A percentile compares a stretch with the other conserved stretches of the same genome.
phyloP scores from a whole-genome alignment of 331 rosid species.

The Dryas integrifolia region DNA sequence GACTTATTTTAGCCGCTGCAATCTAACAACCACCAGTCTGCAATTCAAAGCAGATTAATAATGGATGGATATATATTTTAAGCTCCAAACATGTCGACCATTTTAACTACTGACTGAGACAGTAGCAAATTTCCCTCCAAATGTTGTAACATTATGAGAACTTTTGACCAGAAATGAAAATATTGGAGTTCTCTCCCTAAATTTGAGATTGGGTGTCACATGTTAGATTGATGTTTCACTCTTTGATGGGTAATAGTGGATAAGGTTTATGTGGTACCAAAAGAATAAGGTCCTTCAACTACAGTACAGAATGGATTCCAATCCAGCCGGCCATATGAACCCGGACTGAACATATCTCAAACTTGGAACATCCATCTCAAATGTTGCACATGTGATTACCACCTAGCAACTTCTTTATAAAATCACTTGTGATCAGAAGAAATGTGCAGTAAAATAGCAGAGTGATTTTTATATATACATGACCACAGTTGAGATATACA shows the following conservation, averaged over 20 bases:
- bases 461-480: slow-evolving; percentile 35
- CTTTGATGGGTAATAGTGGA: not conserved
- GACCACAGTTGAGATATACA: slow-evolving; percentile 38
- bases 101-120: no score
- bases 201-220: not conserved
- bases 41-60: no score
- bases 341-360: not conserved
- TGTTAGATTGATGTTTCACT: not conserved
- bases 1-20: no score
- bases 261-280: not conserved
- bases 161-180: not conserved
- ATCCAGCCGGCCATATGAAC: not conserved
- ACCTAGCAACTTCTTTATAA: not conserved
- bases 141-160: not conserved
- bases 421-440: slow-evolving; percentile 4
- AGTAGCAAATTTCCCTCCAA: no score
- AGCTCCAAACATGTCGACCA: not conserved
- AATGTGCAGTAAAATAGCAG: slow-evolving; percentile 26
- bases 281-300: not conserved
- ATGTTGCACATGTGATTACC: not conserved
- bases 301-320: not conserved
- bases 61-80: not conserved
- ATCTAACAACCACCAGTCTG: no score
- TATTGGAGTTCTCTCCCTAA: not conserved
- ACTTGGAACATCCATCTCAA: not conserved